Conservation (phyloP, 768 basidiomycete species). For the Boletus tylopilopsis region DNA sequence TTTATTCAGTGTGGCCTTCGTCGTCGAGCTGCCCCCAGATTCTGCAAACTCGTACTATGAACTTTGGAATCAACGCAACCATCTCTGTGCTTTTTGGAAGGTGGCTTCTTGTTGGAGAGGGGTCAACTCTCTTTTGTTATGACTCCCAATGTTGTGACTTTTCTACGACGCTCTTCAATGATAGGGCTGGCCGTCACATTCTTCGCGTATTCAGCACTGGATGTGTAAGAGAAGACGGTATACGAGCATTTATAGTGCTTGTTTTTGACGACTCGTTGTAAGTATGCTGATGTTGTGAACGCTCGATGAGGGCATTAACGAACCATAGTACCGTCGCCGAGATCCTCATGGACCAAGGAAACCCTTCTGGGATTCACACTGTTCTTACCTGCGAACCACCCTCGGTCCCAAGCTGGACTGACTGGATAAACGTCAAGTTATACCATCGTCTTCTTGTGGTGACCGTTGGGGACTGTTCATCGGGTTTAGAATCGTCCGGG, state of each 20-base stretch:
- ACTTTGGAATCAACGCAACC: neutral
- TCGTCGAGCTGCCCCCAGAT: neutral
- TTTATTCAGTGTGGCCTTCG: conserved; percentile 5
- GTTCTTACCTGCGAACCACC: neutral
- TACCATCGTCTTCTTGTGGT: conserved; percentile 8
- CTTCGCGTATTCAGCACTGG: neutral
- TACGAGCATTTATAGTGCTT: conserved; percentile 6
- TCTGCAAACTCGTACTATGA: neutral
- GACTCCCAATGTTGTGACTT: conserved; percentile 1
- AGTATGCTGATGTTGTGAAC: neutral
- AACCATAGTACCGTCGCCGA: conserved; percentile 1
- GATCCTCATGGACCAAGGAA: neutral
- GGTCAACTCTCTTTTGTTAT: conserved; percentile 7
- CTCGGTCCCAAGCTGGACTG: neutral
- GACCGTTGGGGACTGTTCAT: conserved; percentile 1
- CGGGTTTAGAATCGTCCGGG: conserved; percentile 1
- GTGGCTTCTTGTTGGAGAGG: conserved; percentile 10
- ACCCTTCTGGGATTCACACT: neutral
- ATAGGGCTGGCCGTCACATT: neutral
- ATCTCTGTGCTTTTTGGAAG: conserved; percentile 7
- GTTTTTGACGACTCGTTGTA: conserved; percentile 3
- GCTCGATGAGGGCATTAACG: neutral
- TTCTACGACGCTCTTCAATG: neutral
- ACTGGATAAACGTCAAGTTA: conserved; percentile 1
- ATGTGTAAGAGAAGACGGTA: neutral